Percentiles rank a stretch among this genome's conserved stretches.
Conservation (phyloP, 805 yeast species). For the Candida lessepsii region DNA sequence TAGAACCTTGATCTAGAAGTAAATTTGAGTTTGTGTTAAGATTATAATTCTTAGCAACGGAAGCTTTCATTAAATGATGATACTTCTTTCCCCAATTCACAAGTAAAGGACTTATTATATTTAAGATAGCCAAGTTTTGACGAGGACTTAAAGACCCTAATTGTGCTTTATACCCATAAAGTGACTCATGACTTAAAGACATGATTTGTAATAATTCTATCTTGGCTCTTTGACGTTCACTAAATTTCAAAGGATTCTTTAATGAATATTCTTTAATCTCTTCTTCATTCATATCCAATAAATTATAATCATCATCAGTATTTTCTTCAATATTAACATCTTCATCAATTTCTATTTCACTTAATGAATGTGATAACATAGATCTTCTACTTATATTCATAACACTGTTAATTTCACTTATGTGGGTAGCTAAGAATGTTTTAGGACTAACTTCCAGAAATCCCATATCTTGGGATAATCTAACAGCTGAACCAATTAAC, state of each 20-base stretch:
- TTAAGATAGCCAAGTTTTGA: constrained; percentile 69
- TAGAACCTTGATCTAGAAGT: constrained; percentile 30
- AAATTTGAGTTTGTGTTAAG: constrained; percentile 19
- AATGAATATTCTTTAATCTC: constrained; percentile 25
- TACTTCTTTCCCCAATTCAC: constrained; percentile 76
- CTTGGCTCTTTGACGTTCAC: constrained; percentile 68
- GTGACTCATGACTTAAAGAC: constrained; percentile 78
- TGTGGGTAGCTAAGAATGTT: constrained; percentile 78
- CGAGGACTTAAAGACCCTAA: constrained; percentile 51
- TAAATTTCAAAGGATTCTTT: constrained; percentile 47
- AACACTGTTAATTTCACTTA: constrained; percentile 79
- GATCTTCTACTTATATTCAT: constrained; percentile 78
- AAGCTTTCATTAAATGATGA: constrained; percentile 50
- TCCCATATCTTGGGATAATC: constrained; percentile 85
- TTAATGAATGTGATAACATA: constrained; percentile 69
- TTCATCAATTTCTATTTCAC: constrained; percentile 59
- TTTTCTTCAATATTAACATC: constrained; percentile 31
- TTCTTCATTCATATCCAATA: constrained; percentile 34
- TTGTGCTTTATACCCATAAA: constrained; percentile 67
- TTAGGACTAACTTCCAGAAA: constrained; percentile 71
- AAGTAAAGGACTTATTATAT: constrained; percentile 71
- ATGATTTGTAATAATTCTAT: constrained; percentile 76
- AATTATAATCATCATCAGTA: constrained; percentile 24
- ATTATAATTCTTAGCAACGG: constrained; percentile 35
- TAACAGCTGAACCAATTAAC: constrained; percentile 82